Conservation (phyloP, 2,329 filamentous ascomycete species). For the Chaetomiaceae sp. region DNA sequence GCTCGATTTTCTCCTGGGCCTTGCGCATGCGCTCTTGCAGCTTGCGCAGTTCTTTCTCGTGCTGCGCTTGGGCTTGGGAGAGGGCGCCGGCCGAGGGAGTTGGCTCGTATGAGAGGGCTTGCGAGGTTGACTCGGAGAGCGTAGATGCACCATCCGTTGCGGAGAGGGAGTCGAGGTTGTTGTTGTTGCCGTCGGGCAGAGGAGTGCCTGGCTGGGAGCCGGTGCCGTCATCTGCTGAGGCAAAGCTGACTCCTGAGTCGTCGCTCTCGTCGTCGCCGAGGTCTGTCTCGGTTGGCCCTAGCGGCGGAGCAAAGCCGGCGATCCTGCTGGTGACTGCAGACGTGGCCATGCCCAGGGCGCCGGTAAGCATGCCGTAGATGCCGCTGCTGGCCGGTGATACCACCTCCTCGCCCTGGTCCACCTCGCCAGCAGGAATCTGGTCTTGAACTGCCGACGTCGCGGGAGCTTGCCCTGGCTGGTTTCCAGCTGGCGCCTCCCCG, state of each 20-base stretch:
- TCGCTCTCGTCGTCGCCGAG: slow-evolving; percentile 33
- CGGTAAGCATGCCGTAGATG: slow-evolving; percentile 50
- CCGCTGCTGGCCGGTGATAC: slow-evolving; percentile 30
- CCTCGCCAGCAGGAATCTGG: slow-evolving; percentile 5
- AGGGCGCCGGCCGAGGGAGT: slow-evolving; percentile 21
- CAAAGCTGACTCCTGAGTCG: slow-evolving; percentile 44
- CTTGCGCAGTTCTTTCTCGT: slow-evolving; percentile 61
- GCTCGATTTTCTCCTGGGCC: slow-evolving; percentile 56
- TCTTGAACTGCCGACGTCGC: slow-evolving; percentile 6
- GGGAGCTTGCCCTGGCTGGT: slow-evolving; percentile 5
- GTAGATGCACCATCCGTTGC: slow-evolving; percentile 22
- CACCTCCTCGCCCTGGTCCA: slow-evolving; percentile 19
- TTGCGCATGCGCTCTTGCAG: slow-evolving; percentile 55
- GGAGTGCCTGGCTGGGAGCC: slow-evolving; percentile 14
- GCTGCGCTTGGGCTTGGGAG: slow-evolving; percentile 26
- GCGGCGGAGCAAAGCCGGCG: slow-evolving; percentile 28
- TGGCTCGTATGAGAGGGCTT: slow-evolving; percentile 6
- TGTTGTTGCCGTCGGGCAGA: neutral
- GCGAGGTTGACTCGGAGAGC: slow-evolving; percentile 27
- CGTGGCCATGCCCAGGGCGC: slow-evolving; percentile 46
- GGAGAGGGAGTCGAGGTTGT: slow-evolving; percentile 7
- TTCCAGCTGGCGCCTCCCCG: slow-evolving; percentile 21
- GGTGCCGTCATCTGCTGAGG: slow-evolving; percentile 40
- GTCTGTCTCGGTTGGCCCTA: slow-evolving; percentile 28
- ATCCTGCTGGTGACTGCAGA: slow-evolving; percentile 39